Base-by-base conservation (phyloP, 495 filamentous ascomycete species). In the Cairneyella variabilis region DNA sequence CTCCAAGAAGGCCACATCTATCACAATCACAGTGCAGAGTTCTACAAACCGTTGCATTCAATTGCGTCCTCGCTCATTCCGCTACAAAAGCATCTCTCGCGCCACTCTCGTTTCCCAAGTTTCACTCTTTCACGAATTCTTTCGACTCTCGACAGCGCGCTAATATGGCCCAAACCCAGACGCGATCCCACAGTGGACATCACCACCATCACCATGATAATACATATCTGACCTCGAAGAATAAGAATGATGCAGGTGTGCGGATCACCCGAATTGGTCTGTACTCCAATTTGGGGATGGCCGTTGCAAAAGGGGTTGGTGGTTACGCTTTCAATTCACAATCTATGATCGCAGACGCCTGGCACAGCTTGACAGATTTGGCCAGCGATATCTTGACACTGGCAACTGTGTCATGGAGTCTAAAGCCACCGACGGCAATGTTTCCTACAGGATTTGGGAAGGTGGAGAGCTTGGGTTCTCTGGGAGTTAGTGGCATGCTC, bases 391-490 rank as follows among this genome's bases (percentile, higher is more conserved):
- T 97, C 61, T 81, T 97, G 64, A 98, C 93, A 1, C 76, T 98
- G 28, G 87, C 86, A 6, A 98, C 93, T 23, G 90, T 98, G 46
- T 86, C 91, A 1, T 95, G 89, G 84, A 91, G 90, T 30, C 68
- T 97, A 28, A 87, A 84, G 57, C 84, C 87, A 20, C 91, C 93
- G 1, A 89, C 86, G 12, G 77, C 83, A 27, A 75, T 78, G 28
- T 97, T 96, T 66, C 93, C 93, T 14, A 77, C 80, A 61, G 93
- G 93, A 4, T 98, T 95, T 63, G 93, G 93, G 54, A 98, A 98
- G 72, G 78, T 98, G n/a, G 93, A 98, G 72, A 93, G 89, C 61
- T 73, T 98, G 66, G 93, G 93, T 11, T 90, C 90, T 12, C 67
- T 98, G 60, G 95, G 93, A 12, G 93, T 98, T 17, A 95, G 90